Evolutionary conservation across 1,139 yeast genomes (phyloP).

Genomic region (Lodderomyces elongisporus): DNA sequence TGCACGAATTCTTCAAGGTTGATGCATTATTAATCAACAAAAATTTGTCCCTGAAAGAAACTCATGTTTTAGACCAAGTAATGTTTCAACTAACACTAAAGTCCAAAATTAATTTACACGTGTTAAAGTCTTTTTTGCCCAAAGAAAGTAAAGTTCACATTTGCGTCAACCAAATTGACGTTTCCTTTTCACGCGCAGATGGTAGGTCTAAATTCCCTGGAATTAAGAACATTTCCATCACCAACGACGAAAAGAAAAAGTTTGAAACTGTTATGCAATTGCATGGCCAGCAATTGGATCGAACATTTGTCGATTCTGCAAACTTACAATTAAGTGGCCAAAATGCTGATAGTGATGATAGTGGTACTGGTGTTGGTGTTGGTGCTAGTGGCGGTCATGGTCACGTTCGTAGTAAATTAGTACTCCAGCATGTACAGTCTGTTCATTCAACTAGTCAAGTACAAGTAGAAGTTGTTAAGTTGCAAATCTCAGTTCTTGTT

Average conservation of each 20-base stretch:
- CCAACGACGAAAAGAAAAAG: constrained; percentile 9
- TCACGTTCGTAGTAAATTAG: too few relatives aligned
- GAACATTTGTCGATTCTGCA: constrained; percentile 11
- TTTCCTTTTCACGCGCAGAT: constrained; percentile 10
- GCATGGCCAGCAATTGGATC: constrained; percentile 10
- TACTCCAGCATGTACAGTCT: constrained; percentile 22
- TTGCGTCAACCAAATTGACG: constrained; percentile 12
- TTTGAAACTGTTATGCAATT: constrained; percentile 2
- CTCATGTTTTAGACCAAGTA: constrained; percentile 17
- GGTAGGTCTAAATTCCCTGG: constrained; percentile 6
- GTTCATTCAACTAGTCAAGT: constrained; percentile 23
- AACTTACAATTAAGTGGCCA: constrained; percentile 6
- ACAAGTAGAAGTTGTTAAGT: constrained; percentile 16
- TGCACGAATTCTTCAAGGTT: constrained; percentile 12
- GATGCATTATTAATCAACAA: constrained; percentile 14
- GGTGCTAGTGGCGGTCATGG: too few relatives aligned
- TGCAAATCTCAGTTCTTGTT: constrained; percentile 12
- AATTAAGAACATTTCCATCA: constrained; percentile 10
- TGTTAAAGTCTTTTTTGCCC: constrained; percentile 13
- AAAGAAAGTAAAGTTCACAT: constrained; percentile 9
- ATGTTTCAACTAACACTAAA: constrained; percentile 17
- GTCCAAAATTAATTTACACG: constrained; percentile 11
- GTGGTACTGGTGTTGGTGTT: neutral
- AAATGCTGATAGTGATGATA: too few relatives aligned
- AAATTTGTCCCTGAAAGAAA: constrained; percentile 8